A percentile compares a stretch with the other conserved stretches of the same genome.
phyloP scores from a whole-genome alignment of 805 yeast genomes.

The Torulaspora maleeae region DNA sequence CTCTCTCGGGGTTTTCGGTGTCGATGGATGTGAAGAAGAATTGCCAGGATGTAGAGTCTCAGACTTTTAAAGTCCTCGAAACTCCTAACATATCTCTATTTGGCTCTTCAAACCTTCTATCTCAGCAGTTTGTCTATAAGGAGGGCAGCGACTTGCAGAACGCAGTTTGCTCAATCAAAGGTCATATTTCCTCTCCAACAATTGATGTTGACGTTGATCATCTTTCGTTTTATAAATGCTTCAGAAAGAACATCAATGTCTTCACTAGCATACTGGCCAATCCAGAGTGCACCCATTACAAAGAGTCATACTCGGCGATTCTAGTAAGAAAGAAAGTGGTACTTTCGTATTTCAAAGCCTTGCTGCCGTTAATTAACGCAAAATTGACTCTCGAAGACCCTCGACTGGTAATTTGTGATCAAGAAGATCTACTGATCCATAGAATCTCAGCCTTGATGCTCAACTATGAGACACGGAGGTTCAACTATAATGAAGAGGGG shows the following conservation, averaged over 20 bases:
- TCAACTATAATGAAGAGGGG: conserved; percentile 6
- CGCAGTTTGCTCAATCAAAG: conserved; percentile 37
- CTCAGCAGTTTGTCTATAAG: conserved; percentile 34
- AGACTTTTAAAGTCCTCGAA: conserved; percentile 28
- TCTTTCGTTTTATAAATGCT: conserved; percentile 36
- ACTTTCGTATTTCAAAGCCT: conserved; percentile 19
- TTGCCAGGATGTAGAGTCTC: conserved; percentile 7
- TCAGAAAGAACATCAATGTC: conserved; percentile 28
- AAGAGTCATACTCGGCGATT: conserved; percentile 10
- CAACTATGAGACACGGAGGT: conserved; percentile 23
- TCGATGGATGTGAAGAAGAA: conserved; percentile 26
- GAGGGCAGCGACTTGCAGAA: conserved; percentile 21
- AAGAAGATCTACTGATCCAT: conserved; percentile 28
- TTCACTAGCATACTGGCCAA: conserved; percentile 21
- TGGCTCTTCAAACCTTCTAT: conserved; percentile 39
- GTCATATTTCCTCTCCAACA: conserved; percentile 42
- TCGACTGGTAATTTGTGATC: conserved; percentile 34
- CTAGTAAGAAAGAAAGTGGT: conserved; percentile 10
- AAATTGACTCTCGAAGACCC: conserved; percentile 41
- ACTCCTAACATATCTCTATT: conserved; percentile 39
- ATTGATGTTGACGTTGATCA: conserved; percentile 43
- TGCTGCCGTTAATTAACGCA: conserved; percentile 36
- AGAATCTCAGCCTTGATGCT: conserved; percentile 31
- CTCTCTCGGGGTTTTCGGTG: conserved; percentile 38
- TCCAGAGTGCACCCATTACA: conserved; percentile 7